Evolutionary conservation across 2,329 filamentous ascomycete genomes (phyloP), one percentile per base, ranked within the genome.

Genomic region (Beauveria medogensis): DNA sequence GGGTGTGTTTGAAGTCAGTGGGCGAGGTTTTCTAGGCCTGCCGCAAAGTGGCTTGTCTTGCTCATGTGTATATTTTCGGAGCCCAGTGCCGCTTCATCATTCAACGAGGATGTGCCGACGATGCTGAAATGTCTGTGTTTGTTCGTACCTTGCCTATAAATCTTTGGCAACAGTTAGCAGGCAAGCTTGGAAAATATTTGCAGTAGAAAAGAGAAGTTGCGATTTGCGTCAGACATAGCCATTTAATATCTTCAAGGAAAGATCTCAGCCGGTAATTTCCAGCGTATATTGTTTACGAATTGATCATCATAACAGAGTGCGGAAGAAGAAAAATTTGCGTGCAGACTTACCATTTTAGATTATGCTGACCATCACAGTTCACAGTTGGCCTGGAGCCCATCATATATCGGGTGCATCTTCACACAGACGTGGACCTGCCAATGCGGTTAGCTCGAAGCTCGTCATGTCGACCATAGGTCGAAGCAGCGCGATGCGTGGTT

Each of bases 1-100:
- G n/a, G 18, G 54, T 56, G 28, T 46, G 46, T 26, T 50, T 20
- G 63, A 69, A 78, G 58, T 96, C 92, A 96, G 92, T 93, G 90
- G 92, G 90, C 91, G 86, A 96, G 92, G 92, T 96, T 96, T 96
- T 95, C 91, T 95, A 96, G 91, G 92, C 92, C 91, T 96, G 91
- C 90, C 91, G 77, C 91, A 90, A 90, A 83, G 78, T 90, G 91
- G 91, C 85, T 89, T 84, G 86, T 92, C 90, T 66, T 72, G 80
- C 92, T 91, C 91, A 86, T 85, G 79, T 75, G 64, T 60, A 74
- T 55, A 63, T 75, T 69, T 80, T 95, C 91, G 88, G 92, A 93
- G 92, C 92, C 92, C 92, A 96, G 92, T 96, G 92, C 92, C 90
- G 78, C 82, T 89, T 91, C 90, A 92, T 93, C 90, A 90, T 85